These are phyloP conservation scores for Cocos nucifera DNA, from an alignment of 176 grass and related monocot species.

Conservation along the genomic window DNA sequence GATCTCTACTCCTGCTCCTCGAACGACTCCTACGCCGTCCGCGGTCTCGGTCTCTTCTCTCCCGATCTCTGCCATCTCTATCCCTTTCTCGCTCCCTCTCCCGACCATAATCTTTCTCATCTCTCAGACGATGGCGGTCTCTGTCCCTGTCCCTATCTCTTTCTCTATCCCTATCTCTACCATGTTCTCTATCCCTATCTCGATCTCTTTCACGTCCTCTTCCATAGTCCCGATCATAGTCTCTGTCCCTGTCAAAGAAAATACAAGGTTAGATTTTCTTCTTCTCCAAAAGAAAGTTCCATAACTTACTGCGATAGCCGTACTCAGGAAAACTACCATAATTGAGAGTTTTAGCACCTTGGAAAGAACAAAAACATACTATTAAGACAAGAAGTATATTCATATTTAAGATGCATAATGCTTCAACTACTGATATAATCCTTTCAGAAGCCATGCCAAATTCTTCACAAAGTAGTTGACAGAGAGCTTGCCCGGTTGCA, in stretches of 20 bases:
- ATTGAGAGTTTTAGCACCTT: too few species aligned
- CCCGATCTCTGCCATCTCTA: slow-evolving; percentile 48
- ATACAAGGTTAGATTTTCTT: too few species aligned
- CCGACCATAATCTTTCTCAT: slow-evolving; percentile 43
- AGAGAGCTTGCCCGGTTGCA: too few species aligned
- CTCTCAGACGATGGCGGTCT: slow-evolving; percentile 40
- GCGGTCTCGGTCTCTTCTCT: slow-evolving; percentile 47
- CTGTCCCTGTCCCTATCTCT: slow-evolving; percentile 43
- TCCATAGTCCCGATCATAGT: slow-evolving; percentile 30
- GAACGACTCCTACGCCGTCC: slow-evolving; percentile 49
- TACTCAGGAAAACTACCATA: too few species aligned
- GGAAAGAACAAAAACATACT: too few species aligned
- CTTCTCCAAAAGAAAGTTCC: too few species aligned
- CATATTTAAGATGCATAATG: too few species aligned
- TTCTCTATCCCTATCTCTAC: slow-evolving; percentile 39
- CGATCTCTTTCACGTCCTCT: slow-evolving; percentile 36
- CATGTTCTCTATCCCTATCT: slow-evolving; percentile 47
- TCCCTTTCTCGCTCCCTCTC: slow-evolving; percentile 45
- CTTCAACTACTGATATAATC: too few species aligned
- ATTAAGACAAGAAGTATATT: too few species aligned
- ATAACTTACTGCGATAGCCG: too few species aligned
- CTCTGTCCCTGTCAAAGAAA: slow-evolving; percentile 29
- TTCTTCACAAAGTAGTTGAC: too few species aligned
- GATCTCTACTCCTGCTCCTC: slow-evolving; percentile 57
- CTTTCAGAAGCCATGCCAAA: too few species aligned